Conservation (phyloP, 768 basidiomycete genomes). For the Rhodocollybia butyracea region DNA sequence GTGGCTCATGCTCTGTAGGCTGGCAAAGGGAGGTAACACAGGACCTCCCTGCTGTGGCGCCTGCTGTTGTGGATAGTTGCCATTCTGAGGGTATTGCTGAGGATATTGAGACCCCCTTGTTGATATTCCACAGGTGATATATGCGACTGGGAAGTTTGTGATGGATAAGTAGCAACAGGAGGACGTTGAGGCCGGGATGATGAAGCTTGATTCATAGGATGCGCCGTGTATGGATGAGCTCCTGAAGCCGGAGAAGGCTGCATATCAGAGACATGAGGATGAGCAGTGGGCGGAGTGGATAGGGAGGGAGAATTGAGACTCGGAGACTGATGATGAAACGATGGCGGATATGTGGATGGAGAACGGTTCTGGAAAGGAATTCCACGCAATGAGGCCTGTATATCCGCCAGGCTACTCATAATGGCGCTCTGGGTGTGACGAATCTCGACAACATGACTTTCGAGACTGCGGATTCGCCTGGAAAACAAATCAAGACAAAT, state of each 20-base stretch:
- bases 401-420: constrained; percentile 75
- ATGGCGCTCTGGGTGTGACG: constrained; percentile 70
- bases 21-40: constrained; percentile 70
- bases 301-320: constrained; percentile 57
- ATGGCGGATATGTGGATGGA: constrained; percentile 55
- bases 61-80: constrained; percentile 27
- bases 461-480: constrained; percentile 89
- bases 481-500: neutral
- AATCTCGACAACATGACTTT: constrained; percentile 82
- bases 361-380: constrained; percentile 53
- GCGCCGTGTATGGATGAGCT: constrained; percentile 22
- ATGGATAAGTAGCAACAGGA: constrained; percentile 4
- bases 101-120: constrained; percentile 1
- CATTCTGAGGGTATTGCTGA: constrained; percentile 15
- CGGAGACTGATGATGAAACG: constrained; percentile 63
- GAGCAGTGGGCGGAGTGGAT: constrained; percentile 45
- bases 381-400: constrained; percentile 74
- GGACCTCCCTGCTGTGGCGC: constrained; percentile 35
- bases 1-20: constrained; percentile 55
- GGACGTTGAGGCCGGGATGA: constrained; percentile 4
- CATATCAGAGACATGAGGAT: constrained; percentile 35
- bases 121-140: constrained; percentile 8
- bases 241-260: constrained; percentile 38
- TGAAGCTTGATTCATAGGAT: constrained; percentile 21
- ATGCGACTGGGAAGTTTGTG: constrained; percentile 1